These are phyloP conservation scores for Pichia cabralensis DNA, from an alignment of 805 yeast species.

Conservation along the genomic window DNA sequence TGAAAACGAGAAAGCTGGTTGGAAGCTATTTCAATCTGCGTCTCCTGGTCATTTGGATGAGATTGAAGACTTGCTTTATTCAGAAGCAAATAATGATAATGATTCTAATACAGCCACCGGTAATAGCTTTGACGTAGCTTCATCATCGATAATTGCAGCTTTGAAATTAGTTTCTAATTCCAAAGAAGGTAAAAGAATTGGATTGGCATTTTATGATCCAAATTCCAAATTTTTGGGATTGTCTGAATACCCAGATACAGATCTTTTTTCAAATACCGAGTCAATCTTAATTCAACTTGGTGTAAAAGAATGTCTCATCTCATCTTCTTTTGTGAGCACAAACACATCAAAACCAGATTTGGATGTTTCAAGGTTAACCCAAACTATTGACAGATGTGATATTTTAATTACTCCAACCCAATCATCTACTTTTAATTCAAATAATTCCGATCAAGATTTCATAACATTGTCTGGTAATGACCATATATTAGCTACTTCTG, in stretches of 20 bases:
- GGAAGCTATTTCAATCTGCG: conserved; percentile 51
- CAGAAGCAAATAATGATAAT: conserved; percentile 16
- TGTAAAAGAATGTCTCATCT: conserved; percentile 72
- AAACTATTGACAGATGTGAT: conserved; percentile 70
- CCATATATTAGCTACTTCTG: conserved; percentile 44
- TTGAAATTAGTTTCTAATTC: conserved; percentile 32
- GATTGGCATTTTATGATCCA: conserved; percentile 73
- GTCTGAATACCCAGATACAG: conserved; percentile 79
- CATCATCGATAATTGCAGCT: conserved; percentile 42
- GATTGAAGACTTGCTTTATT: conserved; percentile 55
- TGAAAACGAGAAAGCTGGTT: conserved; percentile 31
- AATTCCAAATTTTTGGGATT: conserved; percentile 57
- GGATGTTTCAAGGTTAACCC: conserved; percentile 55
- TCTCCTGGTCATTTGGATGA: conserved; percentile 86
- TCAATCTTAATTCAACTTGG: conserved; percentile 81
- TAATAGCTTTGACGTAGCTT: conserved; percentile 2
- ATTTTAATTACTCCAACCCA: conserved; percentile 57
- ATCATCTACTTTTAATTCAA: conserved; percentile 45
- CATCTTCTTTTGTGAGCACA: too few relatives aligned
- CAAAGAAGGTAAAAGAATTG: conserved; percentile 45
- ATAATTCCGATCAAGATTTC: conserved; percentile 72
- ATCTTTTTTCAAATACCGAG: conserved; percentile 77
- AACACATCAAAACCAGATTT: conserved; percentile 29
- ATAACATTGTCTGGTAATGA: conserved; percentile 56
- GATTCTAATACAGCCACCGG: conserved; percentile 19